A percentile compares a stretch with the other conserved stretches of the same genome.
phyloP scores from a whole-genome alignment of 2,329 filamentous ascomycete species.

The Calonectria pauciramosa region DNA sequence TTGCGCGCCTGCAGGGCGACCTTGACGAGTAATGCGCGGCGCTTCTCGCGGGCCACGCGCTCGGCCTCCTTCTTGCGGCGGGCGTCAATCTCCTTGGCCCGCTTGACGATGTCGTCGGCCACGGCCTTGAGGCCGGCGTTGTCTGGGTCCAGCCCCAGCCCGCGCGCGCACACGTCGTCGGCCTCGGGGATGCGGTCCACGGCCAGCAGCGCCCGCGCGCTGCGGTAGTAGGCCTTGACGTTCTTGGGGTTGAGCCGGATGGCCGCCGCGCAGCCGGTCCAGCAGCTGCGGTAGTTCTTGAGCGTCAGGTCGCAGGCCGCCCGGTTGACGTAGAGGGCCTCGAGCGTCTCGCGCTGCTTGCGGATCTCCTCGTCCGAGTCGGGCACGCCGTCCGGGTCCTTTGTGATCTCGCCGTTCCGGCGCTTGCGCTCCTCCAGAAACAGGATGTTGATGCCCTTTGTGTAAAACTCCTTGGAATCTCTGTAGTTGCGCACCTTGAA shows the following conservation, averaged over 20 bases:
- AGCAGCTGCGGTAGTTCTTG: conserved; percentile 89
- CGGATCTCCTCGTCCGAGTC: conserved; percentile 68
- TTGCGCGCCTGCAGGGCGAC: conserved; percentile 77
- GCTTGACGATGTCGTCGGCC: conserved; percentile 72
- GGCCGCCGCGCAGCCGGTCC: conserved; percentile 84
- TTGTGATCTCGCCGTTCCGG: conserved; percentile 53
- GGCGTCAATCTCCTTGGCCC: conserved; percentile 67
- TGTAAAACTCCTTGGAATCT: conserved; percentile 93
- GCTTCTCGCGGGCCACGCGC: conserved; percentile 66
- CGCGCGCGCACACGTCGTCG: conserved; percentile 81
- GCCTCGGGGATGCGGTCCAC: conserved; percentile 86
- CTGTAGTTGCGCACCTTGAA: conserved; percentile 80
- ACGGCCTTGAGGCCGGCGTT: conserved; percentile 78
- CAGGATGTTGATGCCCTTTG: conserved; percentile 84
- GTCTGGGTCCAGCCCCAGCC: conserved; percentile 77
- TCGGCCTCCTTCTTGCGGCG: conserved; percentile 69
- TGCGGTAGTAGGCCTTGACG: conserved; percentile 93
- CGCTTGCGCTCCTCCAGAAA: conserved; percentile 72
- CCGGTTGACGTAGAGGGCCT: conserved; percentile 86
- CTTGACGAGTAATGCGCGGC: conserved; percentile 72
- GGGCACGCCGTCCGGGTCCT: conserved; percentile 45
- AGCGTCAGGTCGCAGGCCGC: conserved; percentile 91
- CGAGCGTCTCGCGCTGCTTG: conserved; percentile 75
- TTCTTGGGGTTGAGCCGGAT: conserved; percentile 85
- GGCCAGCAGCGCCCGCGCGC: conserved; percentile 80